A percentile compares a stretch with the other conserved stretches of the same genome.
These are phyloP conservation scores for Corylus americana DNA, from an alignment of 306 rosid species.

Conservation along the genomic window DNA sequence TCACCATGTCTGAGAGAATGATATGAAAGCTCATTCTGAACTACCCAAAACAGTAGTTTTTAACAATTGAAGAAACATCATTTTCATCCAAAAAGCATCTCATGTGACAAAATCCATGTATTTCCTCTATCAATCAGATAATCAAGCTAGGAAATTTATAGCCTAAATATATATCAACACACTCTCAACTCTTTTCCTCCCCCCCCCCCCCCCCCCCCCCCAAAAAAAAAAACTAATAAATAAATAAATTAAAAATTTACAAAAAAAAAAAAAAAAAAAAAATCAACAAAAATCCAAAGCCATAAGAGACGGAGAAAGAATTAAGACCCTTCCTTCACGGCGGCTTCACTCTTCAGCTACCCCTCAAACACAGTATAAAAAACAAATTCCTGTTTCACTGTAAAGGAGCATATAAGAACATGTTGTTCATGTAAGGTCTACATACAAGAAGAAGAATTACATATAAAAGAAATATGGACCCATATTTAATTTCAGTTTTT, in stretches of 20 bases:
- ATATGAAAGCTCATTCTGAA: constrained; percentile 51
- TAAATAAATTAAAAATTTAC: background rate
- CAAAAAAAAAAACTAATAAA: background rate
- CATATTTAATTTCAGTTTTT: background rate
- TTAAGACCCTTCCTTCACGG: background rate
- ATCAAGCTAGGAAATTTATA: background rate
- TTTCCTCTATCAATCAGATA: background rate
- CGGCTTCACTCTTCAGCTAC: background rate
- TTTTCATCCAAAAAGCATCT: constrained; percentile 16
- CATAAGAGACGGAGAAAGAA: background rate
- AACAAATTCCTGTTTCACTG: background rate
- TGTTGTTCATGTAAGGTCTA: background rate
- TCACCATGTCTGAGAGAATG: constrained; percentile 56
- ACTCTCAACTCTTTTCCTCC: background rate
- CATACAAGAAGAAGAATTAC: background rate
- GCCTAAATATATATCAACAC: background rate
- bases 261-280: background rate
- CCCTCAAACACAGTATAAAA: background rate
- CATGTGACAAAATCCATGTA: background rate
- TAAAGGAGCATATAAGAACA: background rate
- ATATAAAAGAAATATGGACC: background rate
- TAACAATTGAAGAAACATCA: constrained; percentile 1
- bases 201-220: too few species aligned
- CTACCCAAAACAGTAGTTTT: constrained; percentile 17
- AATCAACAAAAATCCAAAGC: background rate